Base-by-base conservation (phyloP, 192 early-diverging fungal species). In the Backusella liffmaniae region DNA sequence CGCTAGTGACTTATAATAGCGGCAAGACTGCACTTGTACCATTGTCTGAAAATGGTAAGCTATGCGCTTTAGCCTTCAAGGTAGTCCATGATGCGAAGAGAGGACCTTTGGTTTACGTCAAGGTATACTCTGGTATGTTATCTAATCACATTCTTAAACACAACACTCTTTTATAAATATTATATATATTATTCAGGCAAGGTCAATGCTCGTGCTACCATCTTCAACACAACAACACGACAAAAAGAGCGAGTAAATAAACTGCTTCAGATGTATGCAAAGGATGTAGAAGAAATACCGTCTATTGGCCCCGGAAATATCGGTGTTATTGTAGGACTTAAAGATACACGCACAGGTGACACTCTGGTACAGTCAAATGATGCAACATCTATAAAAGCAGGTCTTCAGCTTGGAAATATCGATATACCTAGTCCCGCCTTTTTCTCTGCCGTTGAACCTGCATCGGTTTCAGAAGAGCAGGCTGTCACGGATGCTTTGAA, bases 21-120 rank as follows among this genome's bases (percentile, higher is more conserved):
- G 86, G 86, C 7, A 80, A 84, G 18, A 51, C 42, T 6, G 69
- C 79, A 21, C 73, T 86, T 70, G 83, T 86, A 72, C 72, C 80
- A n/a, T 73, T 90, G 65, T 75, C 82, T 42, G 79, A 81, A 32
- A 86, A 78, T 34, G 91, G 88, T 3, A 82, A 84, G 26, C 87
- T 97, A 4, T 90, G 94, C 72, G 97, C 95, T 1, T 83, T 99
- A 68, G 97, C 97, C 0, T 99, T 99, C 87, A 99, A 99, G 74
- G 95, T 99, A 0, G 84, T 92, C 0, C 91, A 94, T 56, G 95
- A 98, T 77, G 79, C 89, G 12, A 86, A 91, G 67, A 89, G 95
- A n/a, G 97, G 96, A 3, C 89, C 94, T 16, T 86, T 98, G 85
- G 94, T 96, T 9, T 99, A 92, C 86, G 93, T 98, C 29, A 86